Base-by-base conservation (phyloP, 495 filamentous ascomycete genomes). In the Talaromyces ruber region DNA sequence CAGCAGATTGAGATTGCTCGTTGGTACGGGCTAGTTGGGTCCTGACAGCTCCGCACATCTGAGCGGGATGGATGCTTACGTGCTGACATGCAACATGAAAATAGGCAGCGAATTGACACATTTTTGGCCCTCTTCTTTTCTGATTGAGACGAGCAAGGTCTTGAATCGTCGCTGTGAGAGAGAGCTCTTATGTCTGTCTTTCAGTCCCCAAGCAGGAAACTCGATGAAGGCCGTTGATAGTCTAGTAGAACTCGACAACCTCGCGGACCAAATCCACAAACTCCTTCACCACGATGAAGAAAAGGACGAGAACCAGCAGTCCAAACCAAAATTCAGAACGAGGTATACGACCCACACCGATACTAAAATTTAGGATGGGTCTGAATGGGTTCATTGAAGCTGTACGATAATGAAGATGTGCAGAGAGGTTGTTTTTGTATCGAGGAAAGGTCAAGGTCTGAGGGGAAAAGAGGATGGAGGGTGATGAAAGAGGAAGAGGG, bases 391-490 rank as follows among this genome's bases (percentile, higher is more conserved):
- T 54, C 51, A 54, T 54, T 24, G 51, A 54, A 6, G 8, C 12
- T n/a, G 51, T 4, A 9, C 12, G 51, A 54, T 21, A 12, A 25
- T 54, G 51, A 26, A 24, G 22, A 14, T 54, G 51, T 22, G 51
- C 11, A 54, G 51, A 54, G 24, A 14, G 8, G 24, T 26, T 39
- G 34, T 25, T 11, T 12, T 24, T 3, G 18, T n/a, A 55, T 16
- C n/a, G 26, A 26, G 24, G 25, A 55, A n/a, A 55, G 12, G n/a
- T 7, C 11, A 30, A 18, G 25, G 30, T 1, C 22, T n/a, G 52
- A 6, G n/a, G 26, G 26, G 24, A 12, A 66, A 62, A 67, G 62
- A 65, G 52, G 59, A 63, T 61, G 52, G 56, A 61, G 65, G 62
- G 65, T 59, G 54, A 60, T 59, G 29, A 58, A 29, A 53, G 34